phyloP scores from a whole-genome alignment of 2,329 filamentous ascomycete genomes.

The Magnaporthiopsis incrustans region DNA sequence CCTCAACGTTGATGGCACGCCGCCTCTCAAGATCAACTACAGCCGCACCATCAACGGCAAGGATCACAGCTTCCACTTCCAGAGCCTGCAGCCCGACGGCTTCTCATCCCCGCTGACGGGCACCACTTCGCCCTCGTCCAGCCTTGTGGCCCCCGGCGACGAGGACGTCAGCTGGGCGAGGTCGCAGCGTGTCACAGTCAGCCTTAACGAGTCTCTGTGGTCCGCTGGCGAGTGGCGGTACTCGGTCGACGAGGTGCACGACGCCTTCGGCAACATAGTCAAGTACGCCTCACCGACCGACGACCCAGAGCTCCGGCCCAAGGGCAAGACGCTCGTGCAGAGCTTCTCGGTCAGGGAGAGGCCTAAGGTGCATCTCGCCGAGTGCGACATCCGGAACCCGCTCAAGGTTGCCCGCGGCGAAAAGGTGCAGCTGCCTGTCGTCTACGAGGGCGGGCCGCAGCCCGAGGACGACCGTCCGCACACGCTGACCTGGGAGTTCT shows the following conservation, averaged over 20 bases:
- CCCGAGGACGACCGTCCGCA: conserved; percentile 56
- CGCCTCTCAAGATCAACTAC: conserved; percentile 88
- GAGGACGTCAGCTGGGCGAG: conserved; percentile 76
- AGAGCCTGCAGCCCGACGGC: conserved; percentile 87
- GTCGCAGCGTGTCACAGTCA: conserved; percentile 65
- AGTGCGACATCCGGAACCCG: conserved; percentile 72
- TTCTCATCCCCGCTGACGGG: conserved; percentile 70
- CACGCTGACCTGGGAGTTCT: conserved; percentile 74
- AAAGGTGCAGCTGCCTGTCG: conserved; percentile 59
- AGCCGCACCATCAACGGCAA: conserved; percentile 79
- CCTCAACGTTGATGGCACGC: conserved; percentile 78
- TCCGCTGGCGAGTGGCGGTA: conserved; percentile 79
- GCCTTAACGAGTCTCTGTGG: conserved; percentile 83
- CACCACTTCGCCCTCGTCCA: conserved; percentile 24
- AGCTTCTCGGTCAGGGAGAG: conserved; percentile 81
- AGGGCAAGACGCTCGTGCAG: conserved; percentile 59
- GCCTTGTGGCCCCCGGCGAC: conserved; percentile 47
- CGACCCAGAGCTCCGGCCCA: conserved; percentile 57
- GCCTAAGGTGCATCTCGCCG: conserved; percentile 61
- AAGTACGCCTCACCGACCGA: conserved; percentile 62
- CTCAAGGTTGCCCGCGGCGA: conserved; percentile 76
- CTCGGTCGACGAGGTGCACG: conserved; percentile 82
- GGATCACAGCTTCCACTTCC: conserved; percentile 78
- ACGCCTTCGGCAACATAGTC: conserved; percentile 80
- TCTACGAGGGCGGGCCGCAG: conserved; percentile 56